Evolutionary conservation across 768 basidiomycete species (phyloP).

Genomic region (Crepidotus variabilis): DNA sequence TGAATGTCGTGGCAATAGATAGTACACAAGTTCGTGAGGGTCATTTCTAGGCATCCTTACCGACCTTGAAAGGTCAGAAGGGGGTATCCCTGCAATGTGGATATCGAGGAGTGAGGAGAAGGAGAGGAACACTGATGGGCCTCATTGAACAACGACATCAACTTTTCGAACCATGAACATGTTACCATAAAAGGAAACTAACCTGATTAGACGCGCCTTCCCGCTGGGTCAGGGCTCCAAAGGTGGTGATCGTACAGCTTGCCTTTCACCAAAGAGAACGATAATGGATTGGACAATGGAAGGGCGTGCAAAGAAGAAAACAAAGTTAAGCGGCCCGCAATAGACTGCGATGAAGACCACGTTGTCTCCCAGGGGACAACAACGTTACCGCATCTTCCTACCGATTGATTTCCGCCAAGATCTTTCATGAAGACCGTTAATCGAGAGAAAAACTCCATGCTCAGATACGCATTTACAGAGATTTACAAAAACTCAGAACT

Average conservation of each 20-base stretch:
- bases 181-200: conserved; percentile 24
- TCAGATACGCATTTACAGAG: too few species aligned
- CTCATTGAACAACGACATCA: conserved; percentile 7
- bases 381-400: conserved; percentile 1
- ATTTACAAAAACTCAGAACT: too few species aligned
- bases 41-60: conserved; percentile 9
- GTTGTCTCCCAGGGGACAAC: conserved; percentile 23
- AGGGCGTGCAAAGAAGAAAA: neutral
- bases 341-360: conserved; percentile 10
- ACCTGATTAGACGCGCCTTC: conserved; percentile 12
- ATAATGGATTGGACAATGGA: neutral
- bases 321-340: neutral
- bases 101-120: conserved; percentile 4
- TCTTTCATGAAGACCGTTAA: too few species aligned
- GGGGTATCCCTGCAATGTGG: conserved; percentile 14
- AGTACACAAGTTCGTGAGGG: conserved; percentile 7
- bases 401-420: neutral
- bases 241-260: neutral
- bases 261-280: neutral
- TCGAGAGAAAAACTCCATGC: too few species aligned
- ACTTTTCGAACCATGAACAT: conserved; percentile 21
- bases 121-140: conserved; percentile 3
- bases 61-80: conserved; percentile 9
- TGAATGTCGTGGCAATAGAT: conserved; percentile 15
- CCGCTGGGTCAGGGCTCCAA: neutral